These are phyloP conservation scores for Solanum aculeatissimum DNA, from an alignment of 305 asterid species.

Conservation along the genomic window DNA sequence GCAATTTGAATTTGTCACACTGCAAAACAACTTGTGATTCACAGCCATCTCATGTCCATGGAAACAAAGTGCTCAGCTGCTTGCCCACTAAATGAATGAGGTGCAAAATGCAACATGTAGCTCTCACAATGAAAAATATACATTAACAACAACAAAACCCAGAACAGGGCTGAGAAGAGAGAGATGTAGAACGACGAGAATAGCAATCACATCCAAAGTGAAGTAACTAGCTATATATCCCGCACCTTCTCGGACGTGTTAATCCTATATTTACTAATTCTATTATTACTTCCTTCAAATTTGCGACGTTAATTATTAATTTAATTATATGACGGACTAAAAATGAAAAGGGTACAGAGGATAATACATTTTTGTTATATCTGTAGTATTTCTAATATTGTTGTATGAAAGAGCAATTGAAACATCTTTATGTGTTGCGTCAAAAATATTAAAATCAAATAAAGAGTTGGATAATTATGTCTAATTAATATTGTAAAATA, in stretches of 20 bases:
- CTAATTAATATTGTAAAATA: too few relatives aligned
- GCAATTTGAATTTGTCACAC: background rate
- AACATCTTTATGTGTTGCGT: too few relatives aligned
- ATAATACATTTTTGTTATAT: too few relatives aligned
- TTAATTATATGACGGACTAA: too few relatives aligned
- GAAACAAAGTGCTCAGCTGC: background rate
- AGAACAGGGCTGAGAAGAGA: constrained; percentile 17
- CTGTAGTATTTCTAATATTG: too few relatives aligned
- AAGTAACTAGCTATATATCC: background rate
- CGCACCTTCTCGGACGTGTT: constrained; percentile 70
- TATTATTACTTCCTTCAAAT: too few relatives aligned
- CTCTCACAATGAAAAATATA: background rate
- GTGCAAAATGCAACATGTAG: background rate
- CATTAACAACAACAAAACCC: constrained; percentile 11
- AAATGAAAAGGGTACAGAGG: too few relatives aligned
- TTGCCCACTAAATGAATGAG: background rate
- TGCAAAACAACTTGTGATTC: background rate
- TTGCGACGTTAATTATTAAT: too few relatives aligned
- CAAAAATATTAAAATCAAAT: too few relatives aligned
- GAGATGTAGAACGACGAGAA: constrained; percentile 25
- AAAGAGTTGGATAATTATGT: too few relatives aligned
- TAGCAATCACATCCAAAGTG: background rate
- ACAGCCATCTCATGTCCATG: background rate
- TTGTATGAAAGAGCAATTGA: too few relatives aligned
- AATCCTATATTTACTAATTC: too few relatives aligned